Base-by-base conservation (phyloP, 441 rosid genomes). In the Jatropha multifida region DNA sequence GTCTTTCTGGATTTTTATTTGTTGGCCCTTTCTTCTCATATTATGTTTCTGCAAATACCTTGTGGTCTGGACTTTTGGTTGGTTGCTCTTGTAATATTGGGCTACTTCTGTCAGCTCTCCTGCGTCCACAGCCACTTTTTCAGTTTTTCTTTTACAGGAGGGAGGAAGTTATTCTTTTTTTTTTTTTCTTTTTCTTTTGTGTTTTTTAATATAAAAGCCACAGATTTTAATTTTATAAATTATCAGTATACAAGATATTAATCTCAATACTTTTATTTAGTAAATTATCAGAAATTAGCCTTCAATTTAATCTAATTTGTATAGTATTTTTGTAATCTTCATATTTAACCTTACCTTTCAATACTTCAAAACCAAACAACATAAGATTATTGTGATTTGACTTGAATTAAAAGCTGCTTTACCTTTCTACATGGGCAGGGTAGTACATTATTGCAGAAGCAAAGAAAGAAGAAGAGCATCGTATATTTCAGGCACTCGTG, bases 41-140 rank as follows among this genome's bases (percentile, higher is more conserved):
- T 9, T 59, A 18, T 68, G 3, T 51, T 3, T 69, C 23, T 42
- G 26, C 17, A n/a, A 48, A 13, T 27, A 27, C 37, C 26, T n/a
- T 75, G 60, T 58, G 68, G 73, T 13, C 8, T 49, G 32, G 27
- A 42, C 42, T 61, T 49, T 76, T 40, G 74, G 63, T 71, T 46
- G 55, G 38, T 69, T 51, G 71, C 71, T 41, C 32, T 63, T 76
- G 74, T 54, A 40, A 52, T 7, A 4, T 3, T 54, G 70, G 15
- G 3, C 44, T 68, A 60, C 23, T 63, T 8, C 15, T 59, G 61
- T 67, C 49, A 37, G 32, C 44, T 71, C 51, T 40, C 26, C 48
- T 68, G 52, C 51, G 7, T 20, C 67, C 68, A 37, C 46, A 8
- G 38, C 49, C 37, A 65, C 72, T 27, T 59, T 71, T 38, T 18